phyloP scores from a whole-genome alignment of 2,329 filamentous ascomycete species.

The Calonectria montana region DNA sequence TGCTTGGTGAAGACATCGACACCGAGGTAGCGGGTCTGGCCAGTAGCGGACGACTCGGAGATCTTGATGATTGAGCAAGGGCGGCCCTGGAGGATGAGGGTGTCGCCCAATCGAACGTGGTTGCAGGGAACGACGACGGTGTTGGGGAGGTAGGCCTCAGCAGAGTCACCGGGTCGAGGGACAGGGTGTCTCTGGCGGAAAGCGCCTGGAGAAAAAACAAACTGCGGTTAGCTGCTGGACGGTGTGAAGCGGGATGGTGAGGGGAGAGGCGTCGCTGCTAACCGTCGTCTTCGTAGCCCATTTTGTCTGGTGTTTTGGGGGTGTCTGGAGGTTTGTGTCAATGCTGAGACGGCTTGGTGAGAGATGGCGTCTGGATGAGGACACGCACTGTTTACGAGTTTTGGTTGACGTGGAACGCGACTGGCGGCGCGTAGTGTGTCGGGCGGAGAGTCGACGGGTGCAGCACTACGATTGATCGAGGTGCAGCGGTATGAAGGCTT shows the following conservation, averaged over 20 bases:
- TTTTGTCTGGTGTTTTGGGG: slow-evolving; percentile 58
- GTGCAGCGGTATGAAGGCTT: not conserved
- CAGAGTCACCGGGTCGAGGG: slow-evolving; percentile 42
- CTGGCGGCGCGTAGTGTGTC: not conserved
- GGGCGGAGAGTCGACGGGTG: not conserved
- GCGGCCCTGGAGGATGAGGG: slow-evolving; percentile 98
- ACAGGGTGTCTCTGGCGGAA: slow-evolving; percentile 63
- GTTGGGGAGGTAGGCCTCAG: slow-evolving; percentile 68
- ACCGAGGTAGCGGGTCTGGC: slow-evolving; percentile 99
- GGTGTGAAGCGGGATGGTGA: not conserved
- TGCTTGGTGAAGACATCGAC: slow-evolving; percentile 99
- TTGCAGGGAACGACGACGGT: slow-evolving; percentile 99
- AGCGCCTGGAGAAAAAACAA: slow-evolving; percentile 55
- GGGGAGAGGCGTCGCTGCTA: slow-evolving; percentile 42
- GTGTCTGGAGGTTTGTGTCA: not conserved
- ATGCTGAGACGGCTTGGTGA: not conserved
- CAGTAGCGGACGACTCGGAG: slow-evolving; percentile 96
- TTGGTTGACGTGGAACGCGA: not conserved
- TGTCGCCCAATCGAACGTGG: slow-evolving; percentile 99
- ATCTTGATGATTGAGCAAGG: slow-evolving; percentile 99
- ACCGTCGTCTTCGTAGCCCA: slow-evolving; percentile 74
- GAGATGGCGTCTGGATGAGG: not conserved
- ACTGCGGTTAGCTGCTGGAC: slow-evolving; percentile 13
- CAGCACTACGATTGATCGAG: not conserved
- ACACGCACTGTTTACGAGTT: not conserved